Evolutionary conservation across 257 asterid genomes (phyloP).

Genomic region (Leptodermis oblonga): DNA sequence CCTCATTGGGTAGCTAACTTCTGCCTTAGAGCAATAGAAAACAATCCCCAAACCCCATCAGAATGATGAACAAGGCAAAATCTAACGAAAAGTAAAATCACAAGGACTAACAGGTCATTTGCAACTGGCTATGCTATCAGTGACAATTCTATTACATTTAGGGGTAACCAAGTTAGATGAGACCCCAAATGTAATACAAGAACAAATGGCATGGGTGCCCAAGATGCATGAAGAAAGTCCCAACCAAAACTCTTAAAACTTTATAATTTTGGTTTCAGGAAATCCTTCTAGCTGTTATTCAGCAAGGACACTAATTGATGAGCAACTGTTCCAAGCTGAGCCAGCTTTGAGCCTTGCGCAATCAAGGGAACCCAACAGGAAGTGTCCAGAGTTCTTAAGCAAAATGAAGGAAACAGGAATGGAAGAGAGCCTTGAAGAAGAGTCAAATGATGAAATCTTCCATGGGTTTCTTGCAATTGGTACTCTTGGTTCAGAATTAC

Average conservation of each 20-base stretch:
- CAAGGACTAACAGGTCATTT: not conserved
- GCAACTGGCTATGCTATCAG: not conserved
- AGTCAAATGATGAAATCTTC: conserved; percentile 43
- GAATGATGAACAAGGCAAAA: not conserved
- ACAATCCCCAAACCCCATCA: not conserved
- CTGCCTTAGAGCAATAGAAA: not conserved
- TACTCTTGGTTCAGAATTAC: conserved; percentile 62
- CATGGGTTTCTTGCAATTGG: conserved; percentile 85
- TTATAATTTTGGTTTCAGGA: conserved; percentile 43
- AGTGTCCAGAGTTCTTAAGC: conserved; percentile 27
- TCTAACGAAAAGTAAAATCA: conserved; percentile 2
- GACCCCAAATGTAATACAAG: not conserved
- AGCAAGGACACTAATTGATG: conserved; percentile 34
- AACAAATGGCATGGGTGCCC: not conserved
- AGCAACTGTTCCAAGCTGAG: conserved; percentile 38
- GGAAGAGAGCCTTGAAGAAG: conserved; percentile 37
- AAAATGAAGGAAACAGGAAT: conserved; percentile 27
- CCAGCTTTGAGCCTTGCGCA: conserved; percentile 28
- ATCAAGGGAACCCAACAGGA: conserved; percentile 19
- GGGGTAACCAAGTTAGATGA: not conserved
- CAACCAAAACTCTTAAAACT: not conserved
- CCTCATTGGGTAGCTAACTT: not conserved
- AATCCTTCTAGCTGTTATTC: conserved; percentile 34
- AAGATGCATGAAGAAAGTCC: not conserved
- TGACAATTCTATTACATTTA: not conserved